Conservation (phyloP, 1,284 basidiomycete genomes). For the Agaricales sp. region DNA sequence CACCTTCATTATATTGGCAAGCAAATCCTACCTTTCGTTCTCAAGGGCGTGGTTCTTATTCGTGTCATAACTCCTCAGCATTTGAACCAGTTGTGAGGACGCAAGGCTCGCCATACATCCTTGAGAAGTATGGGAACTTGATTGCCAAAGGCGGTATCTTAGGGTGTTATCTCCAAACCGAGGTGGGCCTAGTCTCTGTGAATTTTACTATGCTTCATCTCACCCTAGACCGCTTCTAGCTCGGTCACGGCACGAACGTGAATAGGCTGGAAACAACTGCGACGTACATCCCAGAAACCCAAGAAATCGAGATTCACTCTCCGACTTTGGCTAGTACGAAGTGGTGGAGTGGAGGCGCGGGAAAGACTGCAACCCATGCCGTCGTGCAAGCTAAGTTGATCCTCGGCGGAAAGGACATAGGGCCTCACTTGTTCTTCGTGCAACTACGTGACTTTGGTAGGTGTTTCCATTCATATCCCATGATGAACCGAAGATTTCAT, state of each 20-base stretch:
- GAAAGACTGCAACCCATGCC: slow-evolving; percentile 69
- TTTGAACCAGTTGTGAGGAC: slow-evolving; percentile 59
- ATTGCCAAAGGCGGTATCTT: slow-evolving; percentile 48
- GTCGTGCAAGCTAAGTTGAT: slow-evolving; percentile 72
- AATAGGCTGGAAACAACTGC: slow-evolving; percentile 67
- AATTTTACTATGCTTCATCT: background rate
- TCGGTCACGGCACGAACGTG: slow-evolving; percentile 74
- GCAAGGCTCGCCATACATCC: slow-evolving; percentile 42
- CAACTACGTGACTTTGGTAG: slow-evolving; percentile 53
- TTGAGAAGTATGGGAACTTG: slow-evolving; percentile 38
- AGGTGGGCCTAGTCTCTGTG: too few species aligned
- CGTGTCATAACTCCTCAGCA: slow-evolving; percentile 34
- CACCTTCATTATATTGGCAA: slow-evolving; percentile 47
- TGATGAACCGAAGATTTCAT: background rate
- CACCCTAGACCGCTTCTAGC: slow-evolving; percentile 8
- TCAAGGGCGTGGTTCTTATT: background rate
- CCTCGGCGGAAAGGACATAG: slow-evolving; percentile 51
- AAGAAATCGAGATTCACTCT: slow-evolving; percentile 70
- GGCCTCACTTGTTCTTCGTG: slow-evolving; percentile 72
- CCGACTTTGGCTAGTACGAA: slow-evolving; percentile 71
- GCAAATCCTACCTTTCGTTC: slow-evolving; percentile 11
- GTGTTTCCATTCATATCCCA: slow-evolving; percentile 1
- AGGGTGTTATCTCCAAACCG: slow-evolving; percentile 67
- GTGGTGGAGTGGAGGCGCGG: slow-evolving; percentile 77
- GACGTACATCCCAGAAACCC: slow-evolving; percentile 56